phyloP scores from a whole-genome alignment of 2,329 filamentous ascomycete genomes.

The Apiospora arundinis region DNA sequence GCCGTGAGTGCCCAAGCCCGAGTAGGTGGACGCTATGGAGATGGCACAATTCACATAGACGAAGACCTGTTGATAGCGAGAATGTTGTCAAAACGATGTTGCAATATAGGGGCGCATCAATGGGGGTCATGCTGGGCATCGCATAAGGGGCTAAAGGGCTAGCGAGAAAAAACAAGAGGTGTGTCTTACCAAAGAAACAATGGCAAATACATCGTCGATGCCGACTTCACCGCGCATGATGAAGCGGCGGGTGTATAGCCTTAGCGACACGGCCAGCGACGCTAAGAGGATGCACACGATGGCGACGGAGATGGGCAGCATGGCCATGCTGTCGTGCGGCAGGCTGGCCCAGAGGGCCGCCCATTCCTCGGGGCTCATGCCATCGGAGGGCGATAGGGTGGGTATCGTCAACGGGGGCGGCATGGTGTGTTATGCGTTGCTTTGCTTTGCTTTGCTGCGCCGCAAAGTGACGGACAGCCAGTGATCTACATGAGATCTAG shows the following conservation, averaged over 20 bases:
- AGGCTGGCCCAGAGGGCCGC: background rate
- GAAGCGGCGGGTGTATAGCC: slow-evolving; percentile 4
- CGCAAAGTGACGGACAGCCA: background rate
- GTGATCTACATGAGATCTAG: background rate
- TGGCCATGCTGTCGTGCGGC: background rate
- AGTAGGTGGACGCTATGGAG: background rate
- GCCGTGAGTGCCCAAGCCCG: background rate
- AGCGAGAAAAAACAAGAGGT: background rate
- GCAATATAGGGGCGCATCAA: background rate
- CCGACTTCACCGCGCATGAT: background rate
- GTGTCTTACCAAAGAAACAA: slow-evolving; percentile 12
- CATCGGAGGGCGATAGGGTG: background rate
- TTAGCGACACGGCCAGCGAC: background rate
- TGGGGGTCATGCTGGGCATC: too few relatives aligned
- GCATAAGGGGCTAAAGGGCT: too few relatives aligned
- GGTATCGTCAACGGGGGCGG: background rate
- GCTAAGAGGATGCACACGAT: background rate
- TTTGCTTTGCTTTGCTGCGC: background rate
- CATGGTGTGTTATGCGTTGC: background rate
- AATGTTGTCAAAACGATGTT: background rate
- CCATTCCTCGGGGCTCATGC: background rate
- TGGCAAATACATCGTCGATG: background rate
- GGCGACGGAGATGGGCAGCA: background rate
- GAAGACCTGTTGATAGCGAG: background rate
- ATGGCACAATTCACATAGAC: background rate